phyloP scores from a whole-genome alignment of 129 eudicot species.

The Helianthus annuus region HanXRQr2.0-SUNRISE NC_035444.2:30054097-30054596 shows the following conservation, averaged over 20 bases:
- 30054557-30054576: constrained; percentile 85
- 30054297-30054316: constrained; percentile 65
- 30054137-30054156: constrained; percentile 85
- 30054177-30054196: constrained; percentile 72
- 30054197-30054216: constrained; percentile 54
- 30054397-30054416: constrained; percentile 82
- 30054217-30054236: constrained; percentile 85
- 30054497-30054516: constrained; percentile 49
- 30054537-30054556: constrained; percentile 82
- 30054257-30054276: constrained; percentile 80
- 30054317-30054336: constrained; percentile 31
- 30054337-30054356: constrained; percentile 34
- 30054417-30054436: constrained; percentile 86
- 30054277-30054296: constrained; percentile 88
- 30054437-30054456: constrained; percentile 81
- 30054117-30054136: constrained; percentile 92
- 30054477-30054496: constrained; percentile 29
- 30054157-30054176: constrained; percentile 76
- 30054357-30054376: constrained; percentile 7
- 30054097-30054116: constrained; percentile 95
- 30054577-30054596: constrained; percentile 81
- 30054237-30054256: constrained; percentile 92
- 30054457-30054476: constrained; percentile 55
- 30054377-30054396: constrained; percentile 51
- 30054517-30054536: constrained; percentile 90